Percentiles rank a stretch among this genome's conserved stretches.
Evolutionary conservation across 2,329 filamentous ascomycete species (phyloP).

Genomic region (Sporothrix dimorphospora): DNA sequence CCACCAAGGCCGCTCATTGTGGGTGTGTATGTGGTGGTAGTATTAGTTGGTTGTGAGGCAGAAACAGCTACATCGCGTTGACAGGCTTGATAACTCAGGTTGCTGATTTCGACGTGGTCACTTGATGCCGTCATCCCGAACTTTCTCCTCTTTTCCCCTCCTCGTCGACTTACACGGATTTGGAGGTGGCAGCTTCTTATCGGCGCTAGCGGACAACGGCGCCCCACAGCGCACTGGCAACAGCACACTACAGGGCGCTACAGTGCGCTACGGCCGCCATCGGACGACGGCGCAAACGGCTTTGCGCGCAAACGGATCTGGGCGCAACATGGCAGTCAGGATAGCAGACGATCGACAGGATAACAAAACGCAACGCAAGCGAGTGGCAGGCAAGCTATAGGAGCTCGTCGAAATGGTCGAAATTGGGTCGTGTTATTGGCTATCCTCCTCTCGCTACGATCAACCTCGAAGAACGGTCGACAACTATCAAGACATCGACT

Average conservation of each 20-base stretch:
- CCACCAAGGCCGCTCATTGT: slow-evolving; percentile 28
- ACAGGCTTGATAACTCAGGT: background rate
- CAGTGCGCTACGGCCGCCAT: background rate
- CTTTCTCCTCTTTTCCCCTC: background rate
- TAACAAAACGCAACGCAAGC: background rate
- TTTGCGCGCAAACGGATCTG: slow-evolving; percentile 8
- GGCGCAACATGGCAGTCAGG: background rate
- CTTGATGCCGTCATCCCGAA: background rate
- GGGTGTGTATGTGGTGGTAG: background rate
- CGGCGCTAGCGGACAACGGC: slow-evolving; percentile 24
- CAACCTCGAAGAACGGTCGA: background rate
- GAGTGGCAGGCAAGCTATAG: background rate
- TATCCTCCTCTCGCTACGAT: background rate
- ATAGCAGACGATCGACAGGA: background rate
- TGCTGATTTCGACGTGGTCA: background rate
- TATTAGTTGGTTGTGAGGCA: background rate
- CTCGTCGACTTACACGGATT: slow-evolving; percentile 2
- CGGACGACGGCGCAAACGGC: slow-evolving; percentile 13
- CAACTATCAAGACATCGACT: background rate
- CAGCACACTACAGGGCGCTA: background rate
- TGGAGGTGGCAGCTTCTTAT: slow-evolving; percentile 21
- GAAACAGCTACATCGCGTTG: background rate
- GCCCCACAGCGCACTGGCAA: background rate
- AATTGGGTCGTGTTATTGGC: background rate
- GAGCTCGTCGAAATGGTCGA: background rate